phyloP scores from a whole-genome alignment of 306 rosid genomes.

The Pterocarpus macrocarpus region DNA sequence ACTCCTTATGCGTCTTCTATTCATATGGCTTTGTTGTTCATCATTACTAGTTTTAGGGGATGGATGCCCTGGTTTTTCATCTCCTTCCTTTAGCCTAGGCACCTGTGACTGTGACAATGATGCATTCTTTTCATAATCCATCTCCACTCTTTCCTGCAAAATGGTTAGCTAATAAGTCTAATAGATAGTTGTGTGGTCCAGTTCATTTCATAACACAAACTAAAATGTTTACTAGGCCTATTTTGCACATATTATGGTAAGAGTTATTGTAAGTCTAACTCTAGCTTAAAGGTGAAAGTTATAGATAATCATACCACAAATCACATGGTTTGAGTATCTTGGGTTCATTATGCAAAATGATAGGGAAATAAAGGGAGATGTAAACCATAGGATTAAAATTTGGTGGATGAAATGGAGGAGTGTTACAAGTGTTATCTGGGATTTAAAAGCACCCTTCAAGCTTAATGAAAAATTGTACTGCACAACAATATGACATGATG shows the following conservation, averaged over 20 bases:
- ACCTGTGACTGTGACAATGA: conserved; percentile 64
- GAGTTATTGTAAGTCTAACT: too few species aligned
- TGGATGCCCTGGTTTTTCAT: conserved; percentile 42
- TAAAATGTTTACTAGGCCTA: not conserved
- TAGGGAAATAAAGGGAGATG: not conserved
- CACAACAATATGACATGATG: too few species aligned
- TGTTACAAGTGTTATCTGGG: too few species aligned
- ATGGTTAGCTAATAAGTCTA: not conserved
- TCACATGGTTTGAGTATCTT: too few species aligned
- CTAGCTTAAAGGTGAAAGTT: not conserved
- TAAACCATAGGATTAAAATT: too few species aligned
- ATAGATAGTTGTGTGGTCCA: not conserved
- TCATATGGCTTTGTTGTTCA: conserved; percentile 48
- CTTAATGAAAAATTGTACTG: too few species aligned
- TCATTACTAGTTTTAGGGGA: conserved; percentile 42
- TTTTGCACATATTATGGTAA: not conserved
- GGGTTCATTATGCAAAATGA: too few species aligned
- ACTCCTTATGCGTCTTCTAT: conserved; percentile 66
- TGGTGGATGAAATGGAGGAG: too few species aligned
- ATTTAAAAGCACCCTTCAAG: too few species aligned
- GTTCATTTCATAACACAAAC: not conserved
- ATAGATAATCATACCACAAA: not conserved
- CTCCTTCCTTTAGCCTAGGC: conserved; percentile 57
- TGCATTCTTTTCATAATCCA: conserved; percentile 41
- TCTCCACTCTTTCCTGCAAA: conserved; percentile 64